Conservation (phyloP, 2,329 filamentous ascomycete genomes). For the Lasiodiplodia sp. region DNA sequence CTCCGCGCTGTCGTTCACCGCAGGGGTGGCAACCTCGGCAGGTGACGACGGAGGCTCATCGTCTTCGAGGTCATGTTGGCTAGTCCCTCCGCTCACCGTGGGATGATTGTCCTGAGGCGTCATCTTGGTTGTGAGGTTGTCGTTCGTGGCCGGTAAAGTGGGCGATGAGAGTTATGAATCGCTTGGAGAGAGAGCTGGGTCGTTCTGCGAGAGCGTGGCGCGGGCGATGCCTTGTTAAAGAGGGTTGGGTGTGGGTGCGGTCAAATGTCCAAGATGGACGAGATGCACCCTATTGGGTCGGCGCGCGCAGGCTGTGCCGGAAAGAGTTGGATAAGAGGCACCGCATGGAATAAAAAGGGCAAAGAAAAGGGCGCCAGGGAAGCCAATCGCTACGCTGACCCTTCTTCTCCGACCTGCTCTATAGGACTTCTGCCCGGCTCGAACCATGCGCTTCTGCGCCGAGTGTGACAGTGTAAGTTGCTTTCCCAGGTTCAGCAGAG, state of each 20-base stretch:
- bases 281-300: background rate
- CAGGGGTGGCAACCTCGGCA: background rate
- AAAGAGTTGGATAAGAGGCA: background rate
- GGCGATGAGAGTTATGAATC: background rate
- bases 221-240: background rate
- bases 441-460: background rate
- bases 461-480: background rate
- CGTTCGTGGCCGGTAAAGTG: background rate
- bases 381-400: background rate
- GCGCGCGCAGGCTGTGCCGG: background rate
- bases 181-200: background rate
- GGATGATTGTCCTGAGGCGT: background rate
- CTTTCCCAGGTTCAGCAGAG: background rate
- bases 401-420: background rate
- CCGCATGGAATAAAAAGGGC: background rate
- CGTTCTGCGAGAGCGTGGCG: background rate
- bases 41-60: background rate
- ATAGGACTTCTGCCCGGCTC: background rate
- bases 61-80: background rate
- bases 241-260: background rate
- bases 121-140: background rate
- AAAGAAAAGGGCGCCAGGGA: background rate
- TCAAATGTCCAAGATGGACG: background rate
- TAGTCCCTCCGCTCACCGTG: background rate
- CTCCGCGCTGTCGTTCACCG: background rate